Percentiles rank a stretch among this genome's conserved stretches.
Conservation (phyloP, 2,329 filamentous ascomycete species). For the Diaporthe caulivora region DNA sequence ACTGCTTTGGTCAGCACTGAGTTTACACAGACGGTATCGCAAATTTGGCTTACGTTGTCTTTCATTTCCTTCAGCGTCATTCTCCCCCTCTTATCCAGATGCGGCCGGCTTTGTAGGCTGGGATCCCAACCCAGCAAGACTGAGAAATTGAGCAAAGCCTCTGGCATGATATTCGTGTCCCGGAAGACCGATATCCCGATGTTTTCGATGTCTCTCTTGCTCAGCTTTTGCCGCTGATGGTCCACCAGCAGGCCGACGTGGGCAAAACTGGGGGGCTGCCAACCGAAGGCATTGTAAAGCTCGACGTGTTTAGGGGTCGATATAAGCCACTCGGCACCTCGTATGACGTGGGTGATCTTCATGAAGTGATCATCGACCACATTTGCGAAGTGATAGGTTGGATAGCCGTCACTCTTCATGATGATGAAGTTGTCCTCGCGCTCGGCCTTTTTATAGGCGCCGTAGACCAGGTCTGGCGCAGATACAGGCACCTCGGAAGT, state of each 20-base stretch:
- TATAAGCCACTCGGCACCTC: slow-evolving; percentile 96
- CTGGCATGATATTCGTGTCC: slow-evolving; percentile 59
- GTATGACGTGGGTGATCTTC: slow-evolving; percentile 95
- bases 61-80: slow-evolving; percentile 79
- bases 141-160: slow-evolving; percentile 80
- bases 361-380: slow-evolving; percentile 97
- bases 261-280: slow-evolving; percentile 80
- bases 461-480: slow-evolving; percentile 86
- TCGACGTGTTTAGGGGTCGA: slow-evolving; percentile 83
- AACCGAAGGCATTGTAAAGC: slow-evolving; percentile 83
- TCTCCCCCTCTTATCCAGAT: slow-evolving; percentile 69
- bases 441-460: slow-evolving; percentile 68
- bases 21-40: slow-evolving; percentile 39
- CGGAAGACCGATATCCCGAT: slow-evolving; percentile 65
- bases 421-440: slow-evolving; percentile 86
- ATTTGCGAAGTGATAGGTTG: slow-evolving; percentile 97
- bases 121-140: slow-evolving; percentile 89
- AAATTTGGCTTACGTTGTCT: slow-evolving; percentile 66
- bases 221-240: slow-evolving; percentile 79
- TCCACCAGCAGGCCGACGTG: slow-evolving; percentile 83
- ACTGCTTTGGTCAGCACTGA: slow-evolving; percentile 60
- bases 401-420: slow-evolving; percentile 90
- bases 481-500: slow-evolving; percentile 71
- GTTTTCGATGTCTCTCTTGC: slow-evolving; percentile 79
- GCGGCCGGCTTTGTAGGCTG: slow-evolving; percentile 50